These are phyloP conservation scores for Talaromyces liani DNA, from an alignment of 495 filamentous ascomycete species.

Conservation along the genomic window DNA sequence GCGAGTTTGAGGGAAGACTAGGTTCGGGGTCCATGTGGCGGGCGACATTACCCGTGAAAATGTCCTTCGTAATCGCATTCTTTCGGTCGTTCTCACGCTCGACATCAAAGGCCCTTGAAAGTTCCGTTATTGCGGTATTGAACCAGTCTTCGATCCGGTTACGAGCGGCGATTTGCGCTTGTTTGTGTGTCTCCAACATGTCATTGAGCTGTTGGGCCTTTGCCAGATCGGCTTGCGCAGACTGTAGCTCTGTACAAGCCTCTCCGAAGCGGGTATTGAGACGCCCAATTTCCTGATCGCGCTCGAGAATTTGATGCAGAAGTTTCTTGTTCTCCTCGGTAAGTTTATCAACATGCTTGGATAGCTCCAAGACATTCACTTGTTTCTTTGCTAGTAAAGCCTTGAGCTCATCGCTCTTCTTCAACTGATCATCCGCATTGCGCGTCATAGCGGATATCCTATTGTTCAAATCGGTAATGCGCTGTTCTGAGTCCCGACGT, in stretches of 20 bases:
- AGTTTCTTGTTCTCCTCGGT: constrained; percentile 1
- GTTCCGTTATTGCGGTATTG: constrained; percentile 35
- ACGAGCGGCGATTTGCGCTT: constrained; percentile 27
- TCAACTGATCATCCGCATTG: neutral
- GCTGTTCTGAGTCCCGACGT: neutral
- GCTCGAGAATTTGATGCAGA: neutral
- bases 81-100: constrained; percentile 34
- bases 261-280: constrained; percentile 35
- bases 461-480: neutral
- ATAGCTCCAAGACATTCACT: constrained; percentile 9
- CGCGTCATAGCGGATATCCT: neutral
- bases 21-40: constrained; percentile 46
- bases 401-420: neutral
- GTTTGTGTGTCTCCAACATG: constrained; percentile 29
- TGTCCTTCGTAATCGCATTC: constrained; percentile 21
- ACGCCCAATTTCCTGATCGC: constrained; percentile 35
- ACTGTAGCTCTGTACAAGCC: constrained; percentile 30
- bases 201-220: constrained; percentile 25
- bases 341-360: constrained; percentile 23
- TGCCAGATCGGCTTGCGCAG: constrained; percentile 22
- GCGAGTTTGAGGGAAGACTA: constrained; percentile 32
- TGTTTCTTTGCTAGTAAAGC: constrained; percentile 12
- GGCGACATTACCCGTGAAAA: constrained; percentile 11
- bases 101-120: constrained; percentile 27
- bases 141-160: constrained; percentile 29